These are phyloP conservation scores for Gossypium ekmanianum DNA, from an alignment of 345 rosid genomes.

Conservation along the genomic window DNA sequence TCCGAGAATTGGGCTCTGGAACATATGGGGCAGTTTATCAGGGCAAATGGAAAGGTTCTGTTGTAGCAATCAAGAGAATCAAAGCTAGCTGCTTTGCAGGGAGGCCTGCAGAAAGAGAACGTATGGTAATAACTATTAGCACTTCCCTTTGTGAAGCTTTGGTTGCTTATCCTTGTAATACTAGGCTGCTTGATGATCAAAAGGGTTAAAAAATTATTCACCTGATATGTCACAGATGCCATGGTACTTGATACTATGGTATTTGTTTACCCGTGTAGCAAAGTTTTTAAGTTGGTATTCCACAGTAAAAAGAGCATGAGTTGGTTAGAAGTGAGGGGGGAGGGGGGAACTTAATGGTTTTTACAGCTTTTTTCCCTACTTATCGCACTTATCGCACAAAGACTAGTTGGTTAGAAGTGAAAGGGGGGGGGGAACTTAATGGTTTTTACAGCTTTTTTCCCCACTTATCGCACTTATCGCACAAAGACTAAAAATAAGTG, in stretches of 20 bases:
- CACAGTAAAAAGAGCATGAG: neutral
- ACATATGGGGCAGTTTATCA: conserved; percentile 96
- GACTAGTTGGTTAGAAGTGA: neutral
- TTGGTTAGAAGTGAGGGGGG: neutral
- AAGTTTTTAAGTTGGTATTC: neutral
- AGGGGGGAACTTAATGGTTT: neutral
- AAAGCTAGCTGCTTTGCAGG: conserved; percentile 99
- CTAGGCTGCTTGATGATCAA: conserved; percentile 5
- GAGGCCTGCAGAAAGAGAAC: conserved; percentile 93
- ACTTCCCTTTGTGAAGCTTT: neutral
- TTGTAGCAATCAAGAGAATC: conserved; percentile 95
- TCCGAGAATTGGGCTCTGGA: conserved; percentile 86
- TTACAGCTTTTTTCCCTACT: neutral
- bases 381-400: neutral
- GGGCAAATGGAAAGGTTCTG: conserved; percentile 99
- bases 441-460: neutral
- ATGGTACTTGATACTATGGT: neutral
- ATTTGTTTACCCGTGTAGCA: neutral
- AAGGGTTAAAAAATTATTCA: neutral
- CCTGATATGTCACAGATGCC: neutral
- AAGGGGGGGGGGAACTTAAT: neutral
- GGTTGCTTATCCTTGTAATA: neutral
- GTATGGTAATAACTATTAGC: conserved; percentile 40
- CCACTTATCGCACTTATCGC: neutral
- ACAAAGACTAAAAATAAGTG: neutral